Conservation (phyloP, 2,329 filamentous ascomycete species). For the Orbilia quercus region DNA sequence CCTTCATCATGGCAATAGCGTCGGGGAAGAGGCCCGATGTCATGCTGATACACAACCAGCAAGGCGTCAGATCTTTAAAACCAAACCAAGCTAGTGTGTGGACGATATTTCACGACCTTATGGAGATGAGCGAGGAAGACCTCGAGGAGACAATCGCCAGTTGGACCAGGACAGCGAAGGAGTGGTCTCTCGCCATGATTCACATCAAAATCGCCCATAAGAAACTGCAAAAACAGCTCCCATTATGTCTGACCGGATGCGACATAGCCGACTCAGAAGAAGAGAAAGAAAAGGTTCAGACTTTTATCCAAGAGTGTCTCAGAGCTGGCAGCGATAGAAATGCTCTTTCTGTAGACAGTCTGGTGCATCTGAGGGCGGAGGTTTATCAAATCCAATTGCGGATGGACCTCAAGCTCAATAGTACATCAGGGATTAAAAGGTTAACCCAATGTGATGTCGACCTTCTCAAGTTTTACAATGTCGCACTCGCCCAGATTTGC, state of each 20-base stretch:
- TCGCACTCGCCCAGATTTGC: slow-evolving; percentile 36
- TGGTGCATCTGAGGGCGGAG: slow-evolving; percentile 19
- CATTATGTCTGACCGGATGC: slow-evolving; percentile 27
- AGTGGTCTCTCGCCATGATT: slow-evolving; percentile 44
- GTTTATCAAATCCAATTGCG: slow-evolving; percentile 11
- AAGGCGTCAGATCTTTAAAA: slow-evolving; percentile 13
- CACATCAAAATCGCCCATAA: slow-evolving; percentile 33
- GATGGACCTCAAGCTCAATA: slow-evolving; percentile 20
- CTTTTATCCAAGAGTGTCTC: slow-evolving; percentile 24
- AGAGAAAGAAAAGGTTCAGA: slow-evolving; percentile 36
- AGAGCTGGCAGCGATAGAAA: slow-evolving; percentile 29
- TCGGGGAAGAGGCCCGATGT: slow-evolving; percentile 28
- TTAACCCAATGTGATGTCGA: slow-evolving; percentile 42
- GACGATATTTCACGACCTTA: slow-evolving; percentile 31
- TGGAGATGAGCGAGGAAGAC: slow-evolving; percentile 31
- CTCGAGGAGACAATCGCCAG: slow-evolving; percentile 41
- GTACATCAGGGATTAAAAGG: slow-evolving; percentile 13
- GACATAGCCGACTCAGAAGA: slow-evolving; percentile 27
- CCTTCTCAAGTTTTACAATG: slow-evolving; percentile 34
- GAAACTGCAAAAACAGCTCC: slow-evolving; percentile 21
- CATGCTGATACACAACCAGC: slow-evolving; percentile 14
- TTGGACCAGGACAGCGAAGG: slow-evolving; percentile 40
- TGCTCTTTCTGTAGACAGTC: slow-evolving; percentile 1
- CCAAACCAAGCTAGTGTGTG: slow-evolving; percentile 21
- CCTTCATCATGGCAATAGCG: slow-evolving; percentile 37